phyloP scores from a whole-genome alignment of 139 green algal species.

The Yamagishiella unicocca region DNA sequence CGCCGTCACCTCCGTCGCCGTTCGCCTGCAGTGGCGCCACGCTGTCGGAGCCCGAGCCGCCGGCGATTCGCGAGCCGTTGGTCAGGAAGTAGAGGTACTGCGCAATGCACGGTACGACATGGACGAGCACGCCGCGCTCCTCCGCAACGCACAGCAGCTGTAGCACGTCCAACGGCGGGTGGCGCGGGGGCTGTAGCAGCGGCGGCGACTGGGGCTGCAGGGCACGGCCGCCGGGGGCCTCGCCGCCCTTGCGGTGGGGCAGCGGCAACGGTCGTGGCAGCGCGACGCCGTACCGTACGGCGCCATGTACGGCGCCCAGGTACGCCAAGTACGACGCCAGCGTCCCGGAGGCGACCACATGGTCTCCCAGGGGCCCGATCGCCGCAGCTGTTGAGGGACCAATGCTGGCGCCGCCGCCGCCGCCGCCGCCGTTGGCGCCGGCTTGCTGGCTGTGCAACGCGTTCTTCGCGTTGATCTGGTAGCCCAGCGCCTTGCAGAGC shows the following conservation, averaged over 20 bases:
- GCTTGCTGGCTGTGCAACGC: background rate
- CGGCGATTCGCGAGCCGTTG: background rate
- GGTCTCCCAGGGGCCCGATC: conserved; percentile 51
- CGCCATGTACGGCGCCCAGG: conserved; percentile 57
- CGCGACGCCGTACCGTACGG: conserved; percentile 38
- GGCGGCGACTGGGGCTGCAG: background rate
- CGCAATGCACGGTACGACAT: conserved; percentile 61
- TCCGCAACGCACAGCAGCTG: conserved; percentile 48
- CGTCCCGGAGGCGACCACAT: conserved; percentile 49
- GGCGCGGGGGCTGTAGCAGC: conserved; percentile 26
- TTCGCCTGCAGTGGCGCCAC: background rate
- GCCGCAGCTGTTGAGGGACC: background rate
- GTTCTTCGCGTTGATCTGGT: background rate
- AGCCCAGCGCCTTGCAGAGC: conserved; percentile 20
- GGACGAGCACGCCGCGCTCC: conserved; percentile 40
- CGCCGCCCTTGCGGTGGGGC: background rate
- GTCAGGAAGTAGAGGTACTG: conserved; percentile 54
- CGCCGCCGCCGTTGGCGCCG: background rate
- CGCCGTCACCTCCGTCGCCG: background rate
- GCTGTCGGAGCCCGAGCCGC: background rate
- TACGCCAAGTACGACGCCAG: conserved; percentile 72
- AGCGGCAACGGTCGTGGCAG: background rate
- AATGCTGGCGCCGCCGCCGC: background rate
- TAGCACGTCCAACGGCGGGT: conserved; percentile 58
- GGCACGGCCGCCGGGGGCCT: background rate